Evolutionary conservation across 306 rosid species (phyloP), one percentile per base, ranked within the genome.

Genomic region (Sicyos edulis): DNA sequence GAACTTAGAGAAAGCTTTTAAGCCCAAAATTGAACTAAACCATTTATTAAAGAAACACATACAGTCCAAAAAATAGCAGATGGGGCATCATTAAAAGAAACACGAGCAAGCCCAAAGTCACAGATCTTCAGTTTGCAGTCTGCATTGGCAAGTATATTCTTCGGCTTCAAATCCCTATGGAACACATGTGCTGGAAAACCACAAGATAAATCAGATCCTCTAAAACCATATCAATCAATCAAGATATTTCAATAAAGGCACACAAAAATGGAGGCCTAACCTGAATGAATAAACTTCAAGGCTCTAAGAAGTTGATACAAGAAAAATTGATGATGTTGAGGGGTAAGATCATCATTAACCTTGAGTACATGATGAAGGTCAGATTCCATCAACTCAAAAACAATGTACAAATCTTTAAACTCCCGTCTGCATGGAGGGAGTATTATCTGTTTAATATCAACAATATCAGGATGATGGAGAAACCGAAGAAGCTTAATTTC

Each of bases 61-160:
- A 87, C 92, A 22, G 92, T 88, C 92, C 92, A 88, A 74, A 88
- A 88, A 58, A 88, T 82, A 6, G 92, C 73, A 40, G 89, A 88
- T 9, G 89, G 86, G 51, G 89, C 82, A 54, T 85, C 89, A 78
- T 51, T 73, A 58, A 85, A 85, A 4, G 89, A 80, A 49, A 85
- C 82, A 51, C 92, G 89, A 26, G 92, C 92, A 71, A 88, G 89
- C 14, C 89, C 89, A 73, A 88, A 88, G 82, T 88, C 92, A 70
- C 89, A 83, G 49, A 88, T 83, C 78, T 88, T 88, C 67, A 88
- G 80, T 74, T 88, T 88, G 83, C 92, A 88, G 81, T 88, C 92
- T 15, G 92, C 86, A 70, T 88, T 85, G 26, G 89, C 92, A 77
- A 88, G 92, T 75, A 88, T 88, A 72, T 88, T 88, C 74, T 85